Evolutionary conservation across 2,329 filamentous ascomycete species (phyloP).

Genomic region (Purpureocillium takamizusanense): DNA sequence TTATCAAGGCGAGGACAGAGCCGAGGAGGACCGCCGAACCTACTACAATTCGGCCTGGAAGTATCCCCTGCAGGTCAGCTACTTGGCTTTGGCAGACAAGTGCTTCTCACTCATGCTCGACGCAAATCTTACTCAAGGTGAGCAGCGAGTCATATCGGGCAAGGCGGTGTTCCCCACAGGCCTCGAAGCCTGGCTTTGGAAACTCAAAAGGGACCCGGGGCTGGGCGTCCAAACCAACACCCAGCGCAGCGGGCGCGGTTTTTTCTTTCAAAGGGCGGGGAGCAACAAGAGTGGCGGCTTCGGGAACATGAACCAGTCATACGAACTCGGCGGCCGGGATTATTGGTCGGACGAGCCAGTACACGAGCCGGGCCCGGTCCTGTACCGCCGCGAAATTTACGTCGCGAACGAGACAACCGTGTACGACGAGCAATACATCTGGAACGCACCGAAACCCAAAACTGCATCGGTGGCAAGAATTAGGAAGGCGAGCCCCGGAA

Average conservation of each 20-base stretch:
- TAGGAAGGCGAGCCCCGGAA: no score
- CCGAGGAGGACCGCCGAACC: background rate
- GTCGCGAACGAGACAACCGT: constrained; percentile 45
- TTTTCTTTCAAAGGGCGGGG: constrained; percentile 39
- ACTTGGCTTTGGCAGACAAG: background rate
- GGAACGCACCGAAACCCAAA: background rate
- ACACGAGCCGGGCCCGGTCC: constrained; percentile 21
- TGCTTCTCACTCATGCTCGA: constrained; percentile 14
- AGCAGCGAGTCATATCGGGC: constrained; percentile 27
- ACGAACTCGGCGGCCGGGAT: constrained; percentile 38
- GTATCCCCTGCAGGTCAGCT: constrained; percentile 8
- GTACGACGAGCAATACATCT: constrained; percentile 30
- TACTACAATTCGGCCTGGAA: constrained; percentile 4
- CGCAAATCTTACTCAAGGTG: constrained; percentile 28
- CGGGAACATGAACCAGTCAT: constrained; percentile 47
- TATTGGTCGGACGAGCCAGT: constrained; percentile 7
- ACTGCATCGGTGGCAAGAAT: no score
- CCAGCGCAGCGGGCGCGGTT: constrained; percentile 47
- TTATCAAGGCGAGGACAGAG: constrained; percentile 9
- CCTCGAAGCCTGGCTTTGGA: constrained; percentile 43
- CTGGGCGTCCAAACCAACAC: constrained; percentile 31
- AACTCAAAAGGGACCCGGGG: constrained; percentile 11
- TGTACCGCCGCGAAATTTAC: constrained; percentile 49
- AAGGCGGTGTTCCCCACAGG: constrained; percentile 45
- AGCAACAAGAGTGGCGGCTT: constrained; percentile 38